phyloP scores from a whole-genome alignment of 2,329 filamentous ascomycete species.

The Escovopsis weberi region DNA sequence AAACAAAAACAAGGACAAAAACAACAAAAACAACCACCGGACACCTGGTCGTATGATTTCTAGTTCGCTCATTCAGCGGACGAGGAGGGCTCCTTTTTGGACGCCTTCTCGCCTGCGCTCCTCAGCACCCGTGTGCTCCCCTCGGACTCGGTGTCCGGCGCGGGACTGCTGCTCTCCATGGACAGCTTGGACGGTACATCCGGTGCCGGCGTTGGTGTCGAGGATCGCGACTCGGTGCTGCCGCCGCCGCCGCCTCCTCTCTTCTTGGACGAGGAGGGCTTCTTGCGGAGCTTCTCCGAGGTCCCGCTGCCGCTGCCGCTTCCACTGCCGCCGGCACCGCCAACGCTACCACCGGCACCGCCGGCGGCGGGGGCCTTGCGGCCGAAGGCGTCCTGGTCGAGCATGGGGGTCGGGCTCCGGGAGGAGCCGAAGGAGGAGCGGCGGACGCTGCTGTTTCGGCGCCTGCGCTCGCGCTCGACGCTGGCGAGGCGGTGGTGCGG shows the following conservation, averaged over 20 bases:
- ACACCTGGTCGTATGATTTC: not conserved
- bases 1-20: too few species aligned
- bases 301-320: slow-evolving; percentile 22
- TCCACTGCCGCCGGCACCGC: slow-evolving; percentile 6
- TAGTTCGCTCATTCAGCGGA: slow-evolving; percentile 1
- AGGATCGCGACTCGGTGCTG: slow-evolving; percentile 32
- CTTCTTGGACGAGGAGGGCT: slow-evolving; percentile 29
- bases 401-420: slow-evolving; percentile 33
- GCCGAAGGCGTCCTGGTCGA: slow-evolving; percentile 30
- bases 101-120: slow-evolving; percentile 8
- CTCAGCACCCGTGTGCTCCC: slow-evolving; percentile 11
- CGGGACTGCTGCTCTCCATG: slow-evolving; percentile 25
- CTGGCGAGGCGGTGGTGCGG: slow-evolving; percentile 24
- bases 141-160: slow-evolving; percentile 10
- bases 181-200: slow-evolving; percentile 40
- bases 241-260: slow-evolving; percentile 18
- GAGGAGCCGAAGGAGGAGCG: slow-evolving; percentile 37
- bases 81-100: not conserved
- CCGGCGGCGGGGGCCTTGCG: slow-evolving; percentile 20
- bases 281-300: slow-evolving; percentile 38
- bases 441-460: slow-evolving; percentile 37
- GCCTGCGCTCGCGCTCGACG: slow-evolving; percentile 31
- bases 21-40: too few species aligned
- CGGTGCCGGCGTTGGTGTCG: slow-evolving; percentile 24
- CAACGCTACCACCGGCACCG: too few species aligned